Evolutionary conservation across 1,284 basidiomycete species (phyloP), one percentile per base, ranked within the genome.

Genomic region (Tilletia setariae): DNA sequence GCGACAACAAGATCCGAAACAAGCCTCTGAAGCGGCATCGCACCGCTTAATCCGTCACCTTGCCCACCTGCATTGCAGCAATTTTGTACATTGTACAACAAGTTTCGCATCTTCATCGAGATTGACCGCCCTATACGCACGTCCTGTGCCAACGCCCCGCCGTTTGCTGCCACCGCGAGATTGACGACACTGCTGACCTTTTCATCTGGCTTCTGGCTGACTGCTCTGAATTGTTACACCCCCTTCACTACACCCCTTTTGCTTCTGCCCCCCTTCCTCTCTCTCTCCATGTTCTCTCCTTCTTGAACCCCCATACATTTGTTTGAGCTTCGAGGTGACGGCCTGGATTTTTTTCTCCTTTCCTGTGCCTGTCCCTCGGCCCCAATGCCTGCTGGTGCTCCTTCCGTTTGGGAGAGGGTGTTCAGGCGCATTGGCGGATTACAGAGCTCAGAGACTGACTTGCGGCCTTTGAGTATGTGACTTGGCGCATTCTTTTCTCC

Each of bases 1-100:
- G 47, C 11, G 64, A 66, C 32, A 16, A 13, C 9, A 66, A 66
- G 35, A 61, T 56, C 23, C 64, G 64, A n/a, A 66, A 42, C 43
- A 66, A 53, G 44, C 64, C 64, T 21, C 35, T 66, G 30, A 66
- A 66, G 64, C 25, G 63, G 30, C 63, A 64, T 64, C 63, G 63
- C 30, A 61, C 56, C 13, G 56, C 56, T 13, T 25, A 61, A 61
- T 61, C 15, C n/a, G n/a, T 6, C 13, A 15, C 28, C n/a, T 53
- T 16, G 4, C 19, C 16, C 1, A 23, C 51, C 23, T 23, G 28
- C 51, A 25, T 28, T 28, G 51, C 51, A 53, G 23, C 51, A 53
- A 3, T 25, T 23, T 25, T 49, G 8, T 49, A 49, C 47, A 49
- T 23, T 25, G 28, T 53, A 25, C 56, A 61, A 35, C 56, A 32